phyloP scores from a whole-genome alignment of 108 stramenopile species.

The Aurantiochytrium sp. region DNA sequence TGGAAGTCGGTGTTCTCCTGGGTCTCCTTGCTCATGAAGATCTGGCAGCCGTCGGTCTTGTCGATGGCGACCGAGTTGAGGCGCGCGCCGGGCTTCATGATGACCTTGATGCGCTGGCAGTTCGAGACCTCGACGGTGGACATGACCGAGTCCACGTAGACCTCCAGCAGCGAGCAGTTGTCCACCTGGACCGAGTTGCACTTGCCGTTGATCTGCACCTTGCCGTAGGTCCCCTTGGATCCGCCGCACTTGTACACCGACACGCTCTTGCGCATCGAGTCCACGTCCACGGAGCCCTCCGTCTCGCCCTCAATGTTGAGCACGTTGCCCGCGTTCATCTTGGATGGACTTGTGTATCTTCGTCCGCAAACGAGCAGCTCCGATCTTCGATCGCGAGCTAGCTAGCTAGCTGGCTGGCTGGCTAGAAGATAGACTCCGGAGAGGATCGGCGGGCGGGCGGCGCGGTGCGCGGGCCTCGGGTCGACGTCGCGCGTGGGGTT shows the following conservation, averaged over 20 bases:
- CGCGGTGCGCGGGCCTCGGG: no score
- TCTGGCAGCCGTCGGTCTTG: constrained; percentile 29
- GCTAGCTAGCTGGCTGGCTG: no score
- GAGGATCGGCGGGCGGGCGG: no score
- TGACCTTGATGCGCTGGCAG: constrained; percentile 27
- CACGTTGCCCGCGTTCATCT: background rate
- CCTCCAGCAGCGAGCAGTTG: constrained; percentile 20
- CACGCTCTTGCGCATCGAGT: constrained; percentile 14
- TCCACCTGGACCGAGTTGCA: constrained; percentile 32
- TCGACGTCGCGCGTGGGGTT: no score
- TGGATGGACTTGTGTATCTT: background rate
- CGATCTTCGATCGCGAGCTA: no score
- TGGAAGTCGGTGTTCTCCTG: constrained; percentile 26
- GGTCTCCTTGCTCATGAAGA: background rate
- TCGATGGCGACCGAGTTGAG: constrained; percentile 14
- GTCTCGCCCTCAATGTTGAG: background rate
- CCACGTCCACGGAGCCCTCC: background rate
- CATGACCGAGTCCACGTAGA: constrained; percentile 23
- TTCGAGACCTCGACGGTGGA: constrained; percentile 28
- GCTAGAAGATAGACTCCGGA: no score
- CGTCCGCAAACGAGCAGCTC: no score
- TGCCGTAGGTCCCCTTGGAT: background rate
- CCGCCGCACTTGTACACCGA: constrained; percentile 18
- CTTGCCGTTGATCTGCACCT: constrained; percentile 28
- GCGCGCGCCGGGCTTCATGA: constrained; percentile 28